Evolutionary conservation across 23 red algal species (phyloP).

Genomic region (Gracilaria gracilis): DNA sequence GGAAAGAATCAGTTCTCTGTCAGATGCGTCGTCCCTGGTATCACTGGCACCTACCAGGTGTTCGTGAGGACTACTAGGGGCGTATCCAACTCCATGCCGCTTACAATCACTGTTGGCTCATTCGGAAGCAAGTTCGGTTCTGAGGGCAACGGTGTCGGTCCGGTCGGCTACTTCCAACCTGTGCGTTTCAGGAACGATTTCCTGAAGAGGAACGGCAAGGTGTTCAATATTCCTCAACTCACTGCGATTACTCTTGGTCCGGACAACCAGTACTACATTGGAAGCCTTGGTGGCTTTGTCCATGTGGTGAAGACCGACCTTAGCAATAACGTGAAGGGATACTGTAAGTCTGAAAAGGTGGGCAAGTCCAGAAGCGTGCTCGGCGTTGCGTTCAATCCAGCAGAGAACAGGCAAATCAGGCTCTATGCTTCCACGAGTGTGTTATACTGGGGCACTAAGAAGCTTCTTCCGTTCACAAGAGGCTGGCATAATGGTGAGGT

Average conservation of each 20-base stretch:
- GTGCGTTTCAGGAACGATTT: conserved; percentile 46
- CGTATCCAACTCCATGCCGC: conserved; percentile 26
- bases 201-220: conserved; percentile 50
- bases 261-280: conserved; percentile 69
- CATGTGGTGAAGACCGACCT: conserved; percentile 56
- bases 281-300: conserved; percentile 64
- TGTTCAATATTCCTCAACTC: conserved; percentile 58
- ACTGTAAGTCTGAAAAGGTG: conserved; percentile 54
- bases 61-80: conserved; percentile 24
- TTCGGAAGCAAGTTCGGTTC: conserved; percentile 30
- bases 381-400: conserved; percentile 77
- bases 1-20: conserved; percentile 34
- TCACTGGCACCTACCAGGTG: conserved; percentile 35
- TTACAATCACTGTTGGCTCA: conserved; percentile 27
- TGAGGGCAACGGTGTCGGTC: conserved; percentile 17
- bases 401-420: conserved; percentile 25
- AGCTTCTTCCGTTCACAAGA: conserved; percentile 44
- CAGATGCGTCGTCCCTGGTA: conserved; percentile 58
- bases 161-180: conserved; percentile 57
- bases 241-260: conserved; percentile 65
- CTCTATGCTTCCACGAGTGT: conserved; percentile 63
- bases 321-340: conserved; percentile 30
- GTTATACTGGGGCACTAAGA: conserved; percentile 55
- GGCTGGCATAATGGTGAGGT: conserved; percentile 73
- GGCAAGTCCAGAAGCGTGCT: conserved; percentile 63